A percentile compares a stretch with the other conserved stretches of the same genome.
phyloP scores from a whole-genome alignment of 306 rosid species.

The Glycyrrhiza uralensis region DNA sequence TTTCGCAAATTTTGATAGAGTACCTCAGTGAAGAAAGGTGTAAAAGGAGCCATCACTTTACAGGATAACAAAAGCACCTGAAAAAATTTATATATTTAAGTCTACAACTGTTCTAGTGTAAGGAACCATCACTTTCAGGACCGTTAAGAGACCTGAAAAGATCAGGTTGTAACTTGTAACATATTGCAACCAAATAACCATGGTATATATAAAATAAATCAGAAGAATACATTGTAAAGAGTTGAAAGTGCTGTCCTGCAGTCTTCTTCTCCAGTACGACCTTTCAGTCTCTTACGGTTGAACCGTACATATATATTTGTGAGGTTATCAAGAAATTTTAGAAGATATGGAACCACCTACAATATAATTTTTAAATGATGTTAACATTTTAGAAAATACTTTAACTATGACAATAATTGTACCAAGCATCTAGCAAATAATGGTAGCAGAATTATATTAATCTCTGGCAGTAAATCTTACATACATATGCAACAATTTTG shows the following conservation, averaged over 20 bases:
- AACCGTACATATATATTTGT: conserved; percentile 92
- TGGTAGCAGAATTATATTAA: neutral
- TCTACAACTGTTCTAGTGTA: neutral
- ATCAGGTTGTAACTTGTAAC: neutral
- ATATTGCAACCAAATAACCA: neutral
- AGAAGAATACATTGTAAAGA: conserved; percentile 66
- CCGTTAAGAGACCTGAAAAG: conserved; percentile 1
- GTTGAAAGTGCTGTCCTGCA: conserved; percentile 91
- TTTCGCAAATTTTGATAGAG: conserved; percentile 91
- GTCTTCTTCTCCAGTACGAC: conserved; percentile 95
- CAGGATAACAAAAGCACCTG: conserved; percentile 92
- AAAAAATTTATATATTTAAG: conserved; percentile 15
- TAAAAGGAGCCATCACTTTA: conserved; percentile 98
- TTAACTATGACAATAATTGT: neutral
- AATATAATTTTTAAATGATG: conserved; percentile 10
- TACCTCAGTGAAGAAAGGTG: conserved; percentile 94
- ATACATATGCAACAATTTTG: neutral
- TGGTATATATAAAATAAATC: conserved; percentile 7
- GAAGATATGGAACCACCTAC: conserved; percentile 94
- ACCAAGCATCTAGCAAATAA: neutral
- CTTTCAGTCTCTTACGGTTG: conserved; percentile 98
- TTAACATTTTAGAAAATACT: conserved; percentile 2
- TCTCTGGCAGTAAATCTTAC: neutral
- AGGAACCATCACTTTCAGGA: conserved; percentile 5
- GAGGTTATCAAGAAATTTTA: conserved; percentile 92